Evolutionary conservation across 305 asterid genomes (phyloP).

Genomic region (Ajuga reptans): DNA sequence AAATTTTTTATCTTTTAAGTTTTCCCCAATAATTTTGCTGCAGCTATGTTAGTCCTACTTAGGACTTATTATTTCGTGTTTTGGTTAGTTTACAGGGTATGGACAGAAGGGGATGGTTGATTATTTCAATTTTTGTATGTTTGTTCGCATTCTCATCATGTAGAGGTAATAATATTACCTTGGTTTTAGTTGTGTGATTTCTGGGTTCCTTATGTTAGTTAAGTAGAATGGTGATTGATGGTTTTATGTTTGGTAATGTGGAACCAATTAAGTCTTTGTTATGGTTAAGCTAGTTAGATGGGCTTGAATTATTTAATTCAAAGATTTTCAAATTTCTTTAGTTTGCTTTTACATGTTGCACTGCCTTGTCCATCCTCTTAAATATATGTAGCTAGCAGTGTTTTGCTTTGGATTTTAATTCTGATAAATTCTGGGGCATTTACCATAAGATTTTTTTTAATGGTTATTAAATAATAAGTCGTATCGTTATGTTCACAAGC

Average conservation of each 20-base stretch:
- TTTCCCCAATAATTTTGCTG: background rate
- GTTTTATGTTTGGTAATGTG: background rate
- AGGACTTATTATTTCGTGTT: background rate
- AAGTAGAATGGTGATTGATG: background rate
- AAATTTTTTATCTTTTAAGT: background rate
- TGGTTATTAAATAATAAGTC: background rate
- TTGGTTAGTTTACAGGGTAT: slow-evolving; percentile 30
- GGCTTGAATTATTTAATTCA: background rate
- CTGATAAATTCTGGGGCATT: background rate
- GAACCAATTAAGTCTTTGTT: background rate
- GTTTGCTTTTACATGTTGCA: too few species aligned
- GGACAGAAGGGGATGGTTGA: slow-evolving; percentile 38
- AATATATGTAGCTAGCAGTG: too few species aligned
- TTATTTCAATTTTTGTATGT: slow-evolving; percentile 26
- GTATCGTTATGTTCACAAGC: background rate
- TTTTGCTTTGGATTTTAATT: background rate
- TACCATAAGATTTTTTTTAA: too few species aligned
- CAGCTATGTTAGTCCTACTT: slow-evolving; percentile 2
- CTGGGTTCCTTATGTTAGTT: background rate
- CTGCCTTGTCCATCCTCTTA: too few species aligned
- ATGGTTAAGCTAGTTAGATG: background rate
- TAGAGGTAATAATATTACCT: slow-evolving; percentile 34
- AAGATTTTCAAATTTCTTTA: background rate
- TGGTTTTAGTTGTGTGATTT: background rate
- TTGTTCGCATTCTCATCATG: slow-evolving; percentile 34